A percentile compares a stretch with the other conserved stretches of the same genome.
Conservation (phyloP, 2,329 filamentous ascomycete species). For the Pleomassaria siparia region DNA sequence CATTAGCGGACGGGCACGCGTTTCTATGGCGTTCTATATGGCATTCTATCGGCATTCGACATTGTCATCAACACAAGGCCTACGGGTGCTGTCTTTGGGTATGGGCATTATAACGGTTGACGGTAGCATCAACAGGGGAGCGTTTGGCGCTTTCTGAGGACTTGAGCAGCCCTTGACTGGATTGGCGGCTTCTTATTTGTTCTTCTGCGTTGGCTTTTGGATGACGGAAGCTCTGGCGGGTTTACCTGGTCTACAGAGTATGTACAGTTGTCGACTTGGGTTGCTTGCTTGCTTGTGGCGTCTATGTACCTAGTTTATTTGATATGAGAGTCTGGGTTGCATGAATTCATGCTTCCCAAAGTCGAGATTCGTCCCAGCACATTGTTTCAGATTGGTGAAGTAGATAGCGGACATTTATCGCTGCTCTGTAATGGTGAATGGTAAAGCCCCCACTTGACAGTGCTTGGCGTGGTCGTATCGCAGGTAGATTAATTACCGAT, state of each 20-base stretch:
- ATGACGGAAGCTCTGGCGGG: conserved; percentile 7
- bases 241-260: conserved; percentile 6
- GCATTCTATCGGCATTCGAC: conserved; percentile 12
- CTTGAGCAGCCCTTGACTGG: conserved; percentile 44
- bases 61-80: conserved; percentile 19
- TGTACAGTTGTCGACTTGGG: conserved; percentile 19
- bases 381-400: neutral
- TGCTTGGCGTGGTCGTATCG: neutral
- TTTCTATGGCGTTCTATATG: conserved; percentile 25
- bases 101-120: conserved; percentile 36
- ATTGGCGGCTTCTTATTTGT: conserved; percentile 22
- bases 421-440: neutral
- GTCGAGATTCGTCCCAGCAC: conserved; percentile 4
- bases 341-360: conserved; percentile 39
- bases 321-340: conserved; percentile 13
- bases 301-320: conserved; percentile 9
- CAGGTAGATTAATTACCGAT: conserved; percentile 2
- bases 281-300: conserved; percentile 15
- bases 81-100: conserved; percentile 17
- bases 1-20: conserved; percentile 23
- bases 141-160: conserved; percentile 46
- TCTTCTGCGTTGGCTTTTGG: conserved; percentile 12
- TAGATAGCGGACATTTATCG: neutral
- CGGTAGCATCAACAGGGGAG: conserved; percentile 45
- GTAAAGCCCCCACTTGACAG: neutral